These are phyloP conservation scores for Paracamarosporium sp. DNA, from an alignment of 2,329 filamentous ascomycete genomes.

Conservation along the genomic window DNA sequence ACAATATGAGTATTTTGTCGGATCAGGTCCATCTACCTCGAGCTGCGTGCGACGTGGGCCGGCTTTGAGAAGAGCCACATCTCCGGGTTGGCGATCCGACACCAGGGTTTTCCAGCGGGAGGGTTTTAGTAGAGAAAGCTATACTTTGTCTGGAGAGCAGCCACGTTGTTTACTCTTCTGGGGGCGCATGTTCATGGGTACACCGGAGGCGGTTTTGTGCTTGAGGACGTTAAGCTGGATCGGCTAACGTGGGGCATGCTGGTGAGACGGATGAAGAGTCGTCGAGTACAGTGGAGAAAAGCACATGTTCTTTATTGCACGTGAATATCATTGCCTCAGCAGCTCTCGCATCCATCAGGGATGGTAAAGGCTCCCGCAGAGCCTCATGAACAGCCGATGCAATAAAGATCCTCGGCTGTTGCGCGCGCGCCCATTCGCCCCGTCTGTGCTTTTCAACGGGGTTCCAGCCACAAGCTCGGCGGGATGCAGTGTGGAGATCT, in stretches of 20 bases:
- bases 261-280: background rate
- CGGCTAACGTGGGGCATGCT: background rate
- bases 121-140: no score
- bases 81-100: no score
- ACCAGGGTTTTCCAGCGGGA: no score
- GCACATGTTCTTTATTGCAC: background rate
- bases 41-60: no score
- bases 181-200: background rate
- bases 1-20: no score
- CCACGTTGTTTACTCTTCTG: background rate
- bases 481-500: constrained; percentile 12
- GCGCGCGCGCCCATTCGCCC: background rate
- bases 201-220: no score
- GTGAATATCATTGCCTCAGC: no score
- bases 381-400: background rate
- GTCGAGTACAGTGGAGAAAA: background rate
- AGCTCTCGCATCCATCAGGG: background rate
- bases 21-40: no score
- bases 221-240: background rate
- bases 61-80: no score
- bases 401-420: constrained; percentile 1
- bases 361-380: constrained; percentile 9
- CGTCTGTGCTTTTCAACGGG: background rate
- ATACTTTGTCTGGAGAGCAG: no score
- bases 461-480: background rate